Conservation (phyloP, 257 asterid species). For the Solanum arcanum region DNA sequence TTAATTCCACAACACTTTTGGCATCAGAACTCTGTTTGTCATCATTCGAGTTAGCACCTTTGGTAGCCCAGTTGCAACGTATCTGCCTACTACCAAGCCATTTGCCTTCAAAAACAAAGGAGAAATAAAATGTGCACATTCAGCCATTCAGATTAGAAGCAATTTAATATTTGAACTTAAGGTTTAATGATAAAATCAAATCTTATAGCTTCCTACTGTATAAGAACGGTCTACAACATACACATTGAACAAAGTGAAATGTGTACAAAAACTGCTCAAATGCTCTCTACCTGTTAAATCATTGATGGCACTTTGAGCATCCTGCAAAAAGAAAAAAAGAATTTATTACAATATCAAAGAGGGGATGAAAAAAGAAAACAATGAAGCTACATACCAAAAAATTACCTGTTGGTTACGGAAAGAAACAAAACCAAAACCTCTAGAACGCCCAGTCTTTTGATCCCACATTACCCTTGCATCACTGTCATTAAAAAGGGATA, state of each 20-base stretch:
- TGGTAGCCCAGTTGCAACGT: conserved; percentile 94
- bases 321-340: conserved; percentile 33
- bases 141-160: not conserved
- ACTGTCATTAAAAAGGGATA: conserved; percentile 21
- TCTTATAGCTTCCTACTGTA: not conserved
- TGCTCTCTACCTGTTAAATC: conserved; percentile 61
- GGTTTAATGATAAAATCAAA: not conserved
- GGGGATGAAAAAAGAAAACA: not conserved
- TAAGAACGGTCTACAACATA: not conserved
- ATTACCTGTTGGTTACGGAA: conserved; percentile 82
- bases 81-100: conserved; percentile 97
- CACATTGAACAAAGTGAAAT: not conserved
- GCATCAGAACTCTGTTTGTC: conserved; percentile 66
- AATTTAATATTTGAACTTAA: not conserved
- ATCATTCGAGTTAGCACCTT: conserved; percentile 69
- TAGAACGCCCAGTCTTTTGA: conserved; percentile 90
- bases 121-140: not conserved
- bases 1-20: conserved; percentile 74
- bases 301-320: conserved; percentile 89
- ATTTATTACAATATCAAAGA: not conserved
- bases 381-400: not conserved
- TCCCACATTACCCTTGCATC: conserved; percentile 99
- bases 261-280: not conserved
- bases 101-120: conserved; percentile 38
- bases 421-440: conserved; percentile 96